Conservation (phyloP, 345 rosid genomes). For the Odontarrhena argentea region DNA sequence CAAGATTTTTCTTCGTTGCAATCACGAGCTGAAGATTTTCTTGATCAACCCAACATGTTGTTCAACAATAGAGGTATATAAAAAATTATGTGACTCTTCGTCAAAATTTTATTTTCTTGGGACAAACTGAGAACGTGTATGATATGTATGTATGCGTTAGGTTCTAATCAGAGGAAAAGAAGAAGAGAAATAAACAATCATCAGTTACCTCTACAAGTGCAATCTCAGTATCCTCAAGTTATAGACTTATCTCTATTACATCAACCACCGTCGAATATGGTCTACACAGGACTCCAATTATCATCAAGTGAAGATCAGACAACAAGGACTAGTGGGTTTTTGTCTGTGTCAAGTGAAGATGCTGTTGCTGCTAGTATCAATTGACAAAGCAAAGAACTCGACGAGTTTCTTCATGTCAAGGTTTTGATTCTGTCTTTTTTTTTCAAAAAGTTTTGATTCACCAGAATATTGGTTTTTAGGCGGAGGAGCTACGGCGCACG, state of each 20-base stretch:
- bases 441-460: slow-evolving; percentile 6
- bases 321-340: neutral
- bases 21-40: slow-evolving; percentile 40
- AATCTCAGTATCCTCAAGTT: slow-evolving; percentile 31
- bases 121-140: neutral
- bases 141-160: neutral
- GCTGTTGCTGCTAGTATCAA: slow-evolving; percentile 49
- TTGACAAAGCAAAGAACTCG: slow-evolving; percentile 64
- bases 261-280: slow-evolving; percentile 18
- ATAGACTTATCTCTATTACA: slow-evolving; percentile 31
- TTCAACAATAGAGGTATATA: slow-evolving; percentile 24
- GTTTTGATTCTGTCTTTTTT: slow-evolving; percentile 37
- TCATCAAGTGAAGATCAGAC: slow-evolving; percentile 63
- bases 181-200: slow-evolving; percentile 47
- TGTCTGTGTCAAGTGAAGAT: slow-evolving; percentile 36
- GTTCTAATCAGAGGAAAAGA: slow-evolving; percentile 56
- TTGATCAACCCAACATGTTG: slow-evolving; percentile 17
- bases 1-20: slow-evolving; percentile 47
- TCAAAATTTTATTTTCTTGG: neutral
- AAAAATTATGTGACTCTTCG: neutral
- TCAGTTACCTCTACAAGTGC: slow-evolving; percentile 1
- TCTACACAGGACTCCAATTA: slow-evolving; percentile 76
- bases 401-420: slow-evolving; percentile 71
- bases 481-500: slow-evolving; percentile 70
- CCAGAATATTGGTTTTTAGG: slow-evolving; percentile 37